These are phyloP conservation scores for Posidonia australis DNA, from an alignment of 106 monocot genomes.

Conservation along the genomic window DNA sequence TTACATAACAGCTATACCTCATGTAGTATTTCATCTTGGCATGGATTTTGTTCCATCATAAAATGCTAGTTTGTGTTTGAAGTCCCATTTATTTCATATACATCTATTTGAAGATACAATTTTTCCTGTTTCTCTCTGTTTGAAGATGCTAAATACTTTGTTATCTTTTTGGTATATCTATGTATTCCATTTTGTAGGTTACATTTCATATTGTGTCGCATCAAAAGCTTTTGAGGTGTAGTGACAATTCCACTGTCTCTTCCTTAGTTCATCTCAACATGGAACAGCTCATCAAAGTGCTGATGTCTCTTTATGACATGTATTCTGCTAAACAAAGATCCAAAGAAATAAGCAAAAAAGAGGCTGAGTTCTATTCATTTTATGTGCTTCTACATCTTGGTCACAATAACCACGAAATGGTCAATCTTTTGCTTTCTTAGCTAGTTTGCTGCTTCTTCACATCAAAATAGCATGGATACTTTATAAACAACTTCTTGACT, in stretches of 20 bases:
- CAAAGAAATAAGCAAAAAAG: conserved; percentile 35
- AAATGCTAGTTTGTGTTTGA: too few relatives aligned
- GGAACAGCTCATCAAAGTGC: conserved; percentile 87
- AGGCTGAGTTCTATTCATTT: conserved; percentile 78
- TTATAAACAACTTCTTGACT: neutral
- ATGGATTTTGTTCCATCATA: too few relatives aligned
- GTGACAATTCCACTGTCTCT: conserved; percentile 31
- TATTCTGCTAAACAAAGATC: conserved; percentile 42
- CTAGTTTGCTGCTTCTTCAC: conserved; percentile 2
- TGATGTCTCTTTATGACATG: conserved; percentile 62
- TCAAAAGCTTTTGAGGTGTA: conserved; percentile 44
- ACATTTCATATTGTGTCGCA: conserved; percentile 75
- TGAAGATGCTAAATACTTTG: neutral
- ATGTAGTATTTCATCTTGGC: too few relatives aligned
- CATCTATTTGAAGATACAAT: neutral
- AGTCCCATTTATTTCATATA: neutral
- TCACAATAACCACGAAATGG: conserved; percentile 51
- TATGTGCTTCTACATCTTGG: conserved; percentile 83
- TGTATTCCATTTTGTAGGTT: conserved; percentile 33
- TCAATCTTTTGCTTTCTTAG: conserved; percentile 21
- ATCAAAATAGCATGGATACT: neutral
- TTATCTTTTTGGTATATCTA: conserved; percentile 2
- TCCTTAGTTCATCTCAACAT: conserved; percentile 79
- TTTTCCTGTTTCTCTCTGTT: neutral
- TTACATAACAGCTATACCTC: too few relatives aligned